Base-by-base conservation (phyloP, 208 protist species). In the Leishmania arabica region DNA sequence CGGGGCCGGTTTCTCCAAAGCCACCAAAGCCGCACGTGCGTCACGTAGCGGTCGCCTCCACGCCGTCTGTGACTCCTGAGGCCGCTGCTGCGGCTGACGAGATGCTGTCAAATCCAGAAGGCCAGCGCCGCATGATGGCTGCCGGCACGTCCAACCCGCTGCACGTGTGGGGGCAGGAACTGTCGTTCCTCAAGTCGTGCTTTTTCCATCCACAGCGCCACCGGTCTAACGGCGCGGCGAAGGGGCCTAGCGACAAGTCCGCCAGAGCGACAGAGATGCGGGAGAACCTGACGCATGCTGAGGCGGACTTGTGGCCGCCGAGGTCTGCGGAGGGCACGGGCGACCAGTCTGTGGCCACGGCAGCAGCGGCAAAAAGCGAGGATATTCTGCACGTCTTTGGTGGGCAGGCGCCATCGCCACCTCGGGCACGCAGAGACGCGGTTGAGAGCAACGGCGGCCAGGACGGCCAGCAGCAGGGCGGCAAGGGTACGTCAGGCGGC, bases 81-180 rank as follows among this genome's bases (percentile, higher is more conserved):
- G 40, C 70, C 34, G 77, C 66, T 70, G 66, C 68, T 15, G 68
- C 64, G n/a, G 69, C 60, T 37, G 66, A 53, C n/a, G 45, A 34
- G 69, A 34, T 60, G 69, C 62, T 78, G 42, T 13, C 70, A 27
- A 80, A 81, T 51, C 81, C 76, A 2, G 75, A 78, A 17, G 47
- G 62, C 21, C 51, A 82, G 27, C 77, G 77, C 15, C 80, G 80
- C 58, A 75, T 49, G 42, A 70, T 84, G 11, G 75, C 78, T n/a
- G 51, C 75, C 65, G 80, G 79, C 66, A 68, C 75, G n/a, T 82
- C 81, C 9, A 86, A 85, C 51, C 82, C 85, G 21, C 65, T 86
- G 77, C 84, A 88, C 70, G 53, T 86, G 11, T 90, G 87, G 87
- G 64, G 56, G 6, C 84, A 90, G 75, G 87, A 90, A 34, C 74